phyloP scores from a whole-genome alignment of 768 basidiomycete species.

The Guyanaporus albipodus region DNA sequence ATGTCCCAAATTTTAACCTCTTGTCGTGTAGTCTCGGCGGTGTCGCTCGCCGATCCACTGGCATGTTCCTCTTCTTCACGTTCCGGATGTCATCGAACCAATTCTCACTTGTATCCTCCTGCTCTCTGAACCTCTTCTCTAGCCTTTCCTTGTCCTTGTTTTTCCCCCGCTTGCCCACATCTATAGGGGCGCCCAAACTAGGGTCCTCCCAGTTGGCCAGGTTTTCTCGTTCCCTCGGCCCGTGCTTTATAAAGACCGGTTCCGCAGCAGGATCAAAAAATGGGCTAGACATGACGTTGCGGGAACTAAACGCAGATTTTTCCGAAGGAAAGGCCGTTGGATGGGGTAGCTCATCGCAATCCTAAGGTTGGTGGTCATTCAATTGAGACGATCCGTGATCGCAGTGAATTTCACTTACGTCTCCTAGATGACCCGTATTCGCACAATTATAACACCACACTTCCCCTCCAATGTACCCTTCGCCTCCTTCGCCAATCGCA shows the following conservation, averaged over 20 bases:
- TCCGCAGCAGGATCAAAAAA: constrained; percentile 49
- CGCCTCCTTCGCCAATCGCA: constrained; percentile 64
- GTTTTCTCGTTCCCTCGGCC: constrained; percentile 35
- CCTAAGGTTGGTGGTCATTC: constrained; percentile 36
- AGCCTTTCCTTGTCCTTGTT: constrained; percentile 56
- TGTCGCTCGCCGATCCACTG: constrained; percentile 12
- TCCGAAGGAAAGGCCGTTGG: constrained; percentile 43
- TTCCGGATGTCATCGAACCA: constrained; percentile 55
- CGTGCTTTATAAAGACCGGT: constrained; percentile 30
- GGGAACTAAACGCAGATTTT: constrained; percentile 62
- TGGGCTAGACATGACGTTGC: constrained; percentile 61
- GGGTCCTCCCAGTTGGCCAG: constrained; percentile 27
- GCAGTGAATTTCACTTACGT: constrained; percentile 45
- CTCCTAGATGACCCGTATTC: constrained; percentile 68
- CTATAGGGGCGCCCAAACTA: constrained; percentile 40
- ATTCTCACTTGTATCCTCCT: constrained; percentile 58
- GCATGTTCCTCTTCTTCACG: constrained; percentile 28
- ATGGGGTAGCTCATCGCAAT: constrained; percentile 50
- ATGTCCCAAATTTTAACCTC: constrained; percentile 35
- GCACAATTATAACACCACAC: constrained; percentile 86
- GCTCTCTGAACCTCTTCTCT: constrained; percentile 46
- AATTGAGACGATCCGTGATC: not conserved
- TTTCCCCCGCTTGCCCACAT: constrained; percentile 65
- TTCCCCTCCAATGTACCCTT: constrained; percentile 70
- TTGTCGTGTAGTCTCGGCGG: constrained; percentile 22